These are phyloP conservation scores for Phytophthora nicotianae DNA, from an alignment of 352 stramenopile species.

Conservation along the genomic window DNA sequence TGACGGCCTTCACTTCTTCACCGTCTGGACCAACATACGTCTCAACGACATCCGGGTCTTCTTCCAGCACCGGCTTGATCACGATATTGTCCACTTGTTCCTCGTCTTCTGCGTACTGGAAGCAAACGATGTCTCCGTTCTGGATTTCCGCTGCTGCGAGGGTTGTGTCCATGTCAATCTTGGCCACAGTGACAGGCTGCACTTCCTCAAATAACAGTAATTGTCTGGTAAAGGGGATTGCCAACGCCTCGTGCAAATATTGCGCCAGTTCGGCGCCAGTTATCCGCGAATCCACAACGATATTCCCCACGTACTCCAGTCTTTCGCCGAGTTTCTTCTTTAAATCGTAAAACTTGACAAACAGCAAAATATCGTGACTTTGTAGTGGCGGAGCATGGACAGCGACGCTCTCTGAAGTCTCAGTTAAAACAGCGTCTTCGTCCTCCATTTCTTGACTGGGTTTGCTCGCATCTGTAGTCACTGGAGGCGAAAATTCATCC, in stretches of 20 bases:
- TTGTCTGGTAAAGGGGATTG: conserved; percentile 53
- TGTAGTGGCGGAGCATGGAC: conserved; percentile 25
- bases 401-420: conserved; percentile 9
- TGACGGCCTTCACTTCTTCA: conserved; percentile 30
- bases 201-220: conserved; percentile 81
- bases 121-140: conserved; percentile 86
- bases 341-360: conserved; percentile 87
- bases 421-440: conserved; percentile 17
- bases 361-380: conserved; percentile 73
- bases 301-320: conserved; percentile 81
- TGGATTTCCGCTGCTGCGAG: conserved; percentile 73
- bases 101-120: conserved; percentile 59
- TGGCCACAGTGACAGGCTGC: conserved; percentile 60
- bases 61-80: conserved; percentile 28
- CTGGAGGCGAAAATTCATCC: conserved; percentile 59
- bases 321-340: conserved; percentile 63
- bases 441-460: conserved; percentile 21
- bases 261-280: conserved; percentile 60
- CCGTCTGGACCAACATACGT: conserved; percentile 33
- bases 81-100: conserved; percentile 24
- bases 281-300: conserved; percentile 67
- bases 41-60: conserved; percentile 33
- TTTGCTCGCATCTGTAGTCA: conserved; percentile 27
- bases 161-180: conserved; percentile 57
- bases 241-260: conserved; percentile 57